These are phyloP conservation scores for Torrubiella hemipterigena DNA, from an alignment of 2,329 filamentous ascomycete species.

Conservation along the genomic window DNA sequence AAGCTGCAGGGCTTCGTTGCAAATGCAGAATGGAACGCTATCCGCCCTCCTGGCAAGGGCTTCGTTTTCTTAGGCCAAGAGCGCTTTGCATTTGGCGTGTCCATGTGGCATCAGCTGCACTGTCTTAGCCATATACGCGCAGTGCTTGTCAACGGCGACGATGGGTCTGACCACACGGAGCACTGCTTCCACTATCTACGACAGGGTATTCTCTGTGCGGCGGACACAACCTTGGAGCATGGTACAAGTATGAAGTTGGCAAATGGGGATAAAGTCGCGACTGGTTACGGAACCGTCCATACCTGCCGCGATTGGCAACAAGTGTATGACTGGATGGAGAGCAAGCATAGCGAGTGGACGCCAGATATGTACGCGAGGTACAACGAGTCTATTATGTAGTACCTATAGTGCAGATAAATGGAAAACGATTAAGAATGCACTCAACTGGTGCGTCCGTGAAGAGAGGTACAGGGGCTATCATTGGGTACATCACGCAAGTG, in stretches of 20 bases:
- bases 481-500: too few relatives aligned
- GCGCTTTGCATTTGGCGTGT: not conserved
- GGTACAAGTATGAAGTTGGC: not conserved
- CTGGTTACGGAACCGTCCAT: slow-evolving; percentile 1
- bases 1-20: not conserved
- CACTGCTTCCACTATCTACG: slow-evolving; percentile 7
- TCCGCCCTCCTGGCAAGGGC: not conserved
- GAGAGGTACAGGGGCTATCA: too few relatives aligned
- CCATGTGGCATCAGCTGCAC: slow-evolving; percentile 5
- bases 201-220: slow-evolving; percentile 6
- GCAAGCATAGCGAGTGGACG: slow-evolving; percentile 1
- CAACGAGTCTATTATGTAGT: too few relatives aligned
- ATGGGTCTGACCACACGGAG: slow-evolving; percentile 3
- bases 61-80: slow-evolving; percentile 1
- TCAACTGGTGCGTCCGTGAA: too few relatives aligned
- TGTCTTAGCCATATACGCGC: slow-evolving; percentile 4
- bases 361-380: not conserved
- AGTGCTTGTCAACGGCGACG: slow-evolving; percentile 2
- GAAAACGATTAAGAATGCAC: too few relatives aligned
- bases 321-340: slow-evolving; percentile 4
- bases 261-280: not conserved
- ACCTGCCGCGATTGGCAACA: slow-evolving; percentile 4
- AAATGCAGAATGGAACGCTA: slow-evolving; percentile 1
- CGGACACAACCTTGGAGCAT: slow-evolving; percentile 5
- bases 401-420: not conserved